A percentile compares a stretch with the other conserved stretches of the same genome.
Conservation (phyloP, 2,329 filamentous ascomycete genomes). For the Hansfordia pulvinata region DNA sequence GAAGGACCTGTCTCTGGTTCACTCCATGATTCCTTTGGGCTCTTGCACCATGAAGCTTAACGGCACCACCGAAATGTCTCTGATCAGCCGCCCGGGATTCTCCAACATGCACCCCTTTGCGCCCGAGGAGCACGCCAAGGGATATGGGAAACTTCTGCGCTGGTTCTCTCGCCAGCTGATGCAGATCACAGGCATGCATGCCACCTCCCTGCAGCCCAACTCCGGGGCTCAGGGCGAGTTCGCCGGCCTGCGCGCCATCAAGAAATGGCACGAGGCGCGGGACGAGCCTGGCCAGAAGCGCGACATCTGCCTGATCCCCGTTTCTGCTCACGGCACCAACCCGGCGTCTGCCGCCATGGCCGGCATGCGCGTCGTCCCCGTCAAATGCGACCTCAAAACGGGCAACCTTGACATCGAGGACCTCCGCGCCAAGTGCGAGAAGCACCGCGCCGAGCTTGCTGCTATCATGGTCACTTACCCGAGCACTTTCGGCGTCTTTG, state of each 20-base stretch:
- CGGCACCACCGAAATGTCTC: constrained; percentile 83
- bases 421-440: constrained; percentile 75
- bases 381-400: constrained; percentile 79
- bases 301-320: constrained; percentile 87
- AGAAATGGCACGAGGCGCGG: constrained; percentile 64
- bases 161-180: constrained; percentile 65
- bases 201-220: constrained; percentile 86
- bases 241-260: constrained; percentile 75
- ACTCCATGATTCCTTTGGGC: constrained; percentile 95
- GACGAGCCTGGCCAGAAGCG: constrained; percentile 52
- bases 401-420: constrained; percentile 84
- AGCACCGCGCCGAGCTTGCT: constrained; percentile 72
- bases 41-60: constrained; percentile 99
- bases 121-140: constrained; percentile 46
- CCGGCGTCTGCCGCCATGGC: constrained; percentile 92
- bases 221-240: constrained; percentile 95
- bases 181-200: constrained; percentile 78
- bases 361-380: constrained; percentile 82
- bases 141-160: constrained; percentile 57
- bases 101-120: constrained; percentile 73
- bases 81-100: constrained; percentile 65
- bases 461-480: constrained; percentile 98
- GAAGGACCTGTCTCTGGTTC: constrained; percentile 84
- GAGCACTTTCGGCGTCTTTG: constrained; percentile 88
- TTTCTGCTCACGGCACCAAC: constrained; percentile 92